Evolutionary conservation across 352 stramenopile genomes (phyloP), one percentile per base, ranked within the genome.

Genomic region (Pythium vanterpoolii): DNA sequence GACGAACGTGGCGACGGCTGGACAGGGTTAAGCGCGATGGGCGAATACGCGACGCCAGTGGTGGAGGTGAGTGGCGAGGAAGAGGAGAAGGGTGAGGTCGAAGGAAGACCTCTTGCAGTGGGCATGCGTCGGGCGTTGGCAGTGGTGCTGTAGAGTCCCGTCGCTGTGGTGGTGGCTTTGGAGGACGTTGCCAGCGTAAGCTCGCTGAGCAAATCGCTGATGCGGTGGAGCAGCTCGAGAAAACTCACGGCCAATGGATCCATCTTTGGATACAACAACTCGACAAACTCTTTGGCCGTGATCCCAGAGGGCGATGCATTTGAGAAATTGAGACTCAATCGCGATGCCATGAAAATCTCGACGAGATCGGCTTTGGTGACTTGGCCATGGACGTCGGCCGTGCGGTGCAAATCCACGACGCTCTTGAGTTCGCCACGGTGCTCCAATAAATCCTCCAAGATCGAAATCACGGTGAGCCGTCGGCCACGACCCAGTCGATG

Each of bases 401-500:
- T 62, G 4, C 73, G 78, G 40, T 90, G 75, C 26, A 90, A 56
- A 40, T 90, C 81, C 27, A 92, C 71, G 4, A 81, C 78, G 33
- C 69, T 87, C 58, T 92, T 92, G 18, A 92, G 66, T 19, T 90
- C 80, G 19, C 76, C 72, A 8, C 83, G 83, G 27, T 76, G 74
- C 44, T 92, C 83, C 0, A 92, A 68, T 23, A 92, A 55, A 62
- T 90, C 81, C 26, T 92, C 76, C 5, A 92, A 62, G 16, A 90
- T 75, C 3, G 69, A 65, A 26, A 92, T 72, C 18, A 86, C 40
- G 10, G 71, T 67, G 5, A 86, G 52, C 2, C 62, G 61, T 16
- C 62, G 62, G 0, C 62, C 62, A 33, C 62, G 62, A 4, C 42
- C 31, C 38, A 56, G 34, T 19, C 30, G 48, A 3, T 33, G 16